A percentile compares a stretch with the other conserved stretches of the same genome.
These are phyloP conservation scores for Naegleria gruberi DNA, from an alignment of 208 protist genomes.

Conservation along the genomic window DNA sequence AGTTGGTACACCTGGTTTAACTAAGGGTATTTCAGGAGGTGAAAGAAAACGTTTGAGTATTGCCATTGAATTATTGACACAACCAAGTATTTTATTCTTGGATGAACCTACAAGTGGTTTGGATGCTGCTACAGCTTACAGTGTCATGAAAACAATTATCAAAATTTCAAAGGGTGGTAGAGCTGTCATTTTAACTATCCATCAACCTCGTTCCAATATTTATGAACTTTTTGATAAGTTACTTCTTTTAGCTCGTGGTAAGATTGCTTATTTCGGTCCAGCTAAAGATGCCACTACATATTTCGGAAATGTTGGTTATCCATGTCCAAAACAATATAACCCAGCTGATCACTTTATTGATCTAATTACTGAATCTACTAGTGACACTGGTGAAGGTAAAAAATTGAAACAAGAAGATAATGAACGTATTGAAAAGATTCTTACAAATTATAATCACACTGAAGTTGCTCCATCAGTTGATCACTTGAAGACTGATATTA, in stretches of 20 bases:
- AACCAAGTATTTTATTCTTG: slow-evolving; percentile 19
- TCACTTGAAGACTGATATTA: not conserved
- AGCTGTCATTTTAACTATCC: slow-evolving; percentile 17
- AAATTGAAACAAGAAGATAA: not conserved
- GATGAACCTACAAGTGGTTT: slow-evolving; percentile 52
- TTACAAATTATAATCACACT: not conserved
- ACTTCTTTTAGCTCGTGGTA: not conserved
- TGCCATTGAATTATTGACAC: slow-evolving; percentile 21
- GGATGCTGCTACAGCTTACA: slow-evolving; percentile 31
- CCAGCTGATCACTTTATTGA: slow-evolving; percentile 39
- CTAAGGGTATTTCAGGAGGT: slow-evolving; percentile 33
- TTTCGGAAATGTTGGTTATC: slow-evolving; percentile 31
- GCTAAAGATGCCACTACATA: slow-evolving; percentile 22
- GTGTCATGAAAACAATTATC: not conserved
- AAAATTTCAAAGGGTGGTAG: not conserved
- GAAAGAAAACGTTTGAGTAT: slow-evolving; percentile 25
- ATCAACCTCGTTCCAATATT: slow-evolving; percentile 19
- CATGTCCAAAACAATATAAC: slow-evolving; percentile 29
- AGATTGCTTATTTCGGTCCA: slow-evolving; percentile 18
- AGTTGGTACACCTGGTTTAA: slow-evolving; percentile 40
- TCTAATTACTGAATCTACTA: not conserved
- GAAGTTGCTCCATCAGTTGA: not conserved
- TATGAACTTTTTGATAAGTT: slow-evolving; percentile 20
- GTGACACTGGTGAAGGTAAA: not conserved
- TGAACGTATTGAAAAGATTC: not conserved